Conservation (phyloP, 139 green algal genomes). For the Coelastrella sp. region DNA sequence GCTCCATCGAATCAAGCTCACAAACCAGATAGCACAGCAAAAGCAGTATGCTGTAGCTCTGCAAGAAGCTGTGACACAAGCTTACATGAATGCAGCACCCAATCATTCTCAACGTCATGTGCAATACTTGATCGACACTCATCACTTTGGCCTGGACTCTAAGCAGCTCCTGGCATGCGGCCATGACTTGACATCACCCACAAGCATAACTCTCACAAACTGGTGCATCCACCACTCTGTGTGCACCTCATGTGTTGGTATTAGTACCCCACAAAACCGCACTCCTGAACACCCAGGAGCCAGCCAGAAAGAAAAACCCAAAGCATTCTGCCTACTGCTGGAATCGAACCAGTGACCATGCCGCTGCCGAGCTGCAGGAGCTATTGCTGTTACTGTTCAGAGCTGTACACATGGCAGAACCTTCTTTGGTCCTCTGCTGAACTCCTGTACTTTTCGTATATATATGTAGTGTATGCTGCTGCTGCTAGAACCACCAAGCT, state of each 20-base stretch:
- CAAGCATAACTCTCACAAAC: constrained; percentile 8
- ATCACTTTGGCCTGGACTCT: neutral
- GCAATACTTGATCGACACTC: neutral
- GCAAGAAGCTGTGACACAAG: too few species aligned
- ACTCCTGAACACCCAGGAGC: neutral
- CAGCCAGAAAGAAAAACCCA: neutral
- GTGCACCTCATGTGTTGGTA: neutral
- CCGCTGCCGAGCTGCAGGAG: too few species aligned
- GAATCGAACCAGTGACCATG: neutral
- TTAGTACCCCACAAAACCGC: neutral
- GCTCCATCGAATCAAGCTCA: too few species aligned
- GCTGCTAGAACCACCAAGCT: too few species aligned
- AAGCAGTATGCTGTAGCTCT: too few species aligned
- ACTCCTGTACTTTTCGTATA: too few species aligned
- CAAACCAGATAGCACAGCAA: too few species aligned
- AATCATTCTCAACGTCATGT: neutral
- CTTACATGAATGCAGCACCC: neutral
- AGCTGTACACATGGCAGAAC: too few species aligned
- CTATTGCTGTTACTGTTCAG: too few species aligned
- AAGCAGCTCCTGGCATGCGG: neutral
- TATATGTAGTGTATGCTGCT: too few species aligned
- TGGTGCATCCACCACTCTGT: neutral
- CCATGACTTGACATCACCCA: neutral
- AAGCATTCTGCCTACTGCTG: too few species aligned
- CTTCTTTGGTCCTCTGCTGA: too few species aligned